phyloP scores from a whole-genome alignment of 208 protist genomes.

The Leishmania gerbilli region DNA sequence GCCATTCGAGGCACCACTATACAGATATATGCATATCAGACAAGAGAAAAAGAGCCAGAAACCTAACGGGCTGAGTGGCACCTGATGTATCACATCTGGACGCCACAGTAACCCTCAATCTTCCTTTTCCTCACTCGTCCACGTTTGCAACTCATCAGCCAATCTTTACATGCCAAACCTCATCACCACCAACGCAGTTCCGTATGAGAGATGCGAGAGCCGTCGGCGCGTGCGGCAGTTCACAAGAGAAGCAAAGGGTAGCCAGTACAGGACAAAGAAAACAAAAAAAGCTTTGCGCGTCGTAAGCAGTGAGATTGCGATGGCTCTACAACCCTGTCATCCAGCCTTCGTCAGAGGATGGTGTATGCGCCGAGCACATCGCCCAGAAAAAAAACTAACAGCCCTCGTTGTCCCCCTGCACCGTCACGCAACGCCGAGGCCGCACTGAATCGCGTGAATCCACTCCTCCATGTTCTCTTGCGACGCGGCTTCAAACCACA shows the following conservation, averaged over 20 bases:
- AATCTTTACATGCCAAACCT: neutral
- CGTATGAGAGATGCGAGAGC: too few species aligned
- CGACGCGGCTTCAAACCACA: conserved; percentile 81
- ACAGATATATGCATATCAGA: neutral
- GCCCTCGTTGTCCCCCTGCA: neutral
- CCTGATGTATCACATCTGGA: neutral
- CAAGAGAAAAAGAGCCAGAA: neutral
- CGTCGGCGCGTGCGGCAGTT: neutral
- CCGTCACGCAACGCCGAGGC: conserved; percentile 65
- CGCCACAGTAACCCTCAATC: neutral
- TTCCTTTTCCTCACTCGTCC: neutral
- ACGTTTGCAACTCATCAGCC: neutral
- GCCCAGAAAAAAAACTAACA: neutral
- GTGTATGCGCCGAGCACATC: neutral
- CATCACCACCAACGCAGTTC: neutral
- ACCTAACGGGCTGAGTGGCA: neutral
- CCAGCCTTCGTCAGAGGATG: neutral
- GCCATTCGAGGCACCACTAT: neutral
- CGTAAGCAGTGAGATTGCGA: conserved; percentile 13
- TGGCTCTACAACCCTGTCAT: neutral
- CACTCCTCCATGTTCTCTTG: conserved; percentile 81
- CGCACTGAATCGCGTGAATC: conserved; percentile 77
- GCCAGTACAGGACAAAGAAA: neutral
- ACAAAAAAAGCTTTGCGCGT: neutral
- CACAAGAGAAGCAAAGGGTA: neutral